Evolutionary conservation across 495 filamentous ascomycete genomes (phyloP), one percentile per base, ranked within the genome.

Genomic region (Aspergillus sclerotiicarbonarius): DNA sequence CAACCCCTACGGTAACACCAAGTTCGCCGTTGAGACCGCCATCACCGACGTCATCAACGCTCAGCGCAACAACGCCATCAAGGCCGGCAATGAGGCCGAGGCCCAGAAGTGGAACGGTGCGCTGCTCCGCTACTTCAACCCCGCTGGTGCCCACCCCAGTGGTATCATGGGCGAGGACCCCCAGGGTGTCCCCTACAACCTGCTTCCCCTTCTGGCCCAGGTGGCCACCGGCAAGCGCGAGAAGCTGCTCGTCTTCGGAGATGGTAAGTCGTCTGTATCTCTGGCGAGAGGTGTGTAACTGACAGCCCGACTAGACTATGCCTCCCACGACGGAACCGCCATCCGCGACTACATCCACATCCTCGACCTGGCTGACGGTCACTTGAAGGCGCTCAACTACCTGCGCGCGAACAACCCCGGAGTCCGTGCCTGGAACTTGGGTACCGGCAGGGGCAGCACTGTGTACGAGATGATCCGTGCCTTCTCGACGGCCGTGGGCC

Each of bases 131-230:
- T 98, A 98, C 78, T 98, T 98, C 81, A 98, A 98, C 81, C 94
- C 94, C 32, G 90, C 89, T 54, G 94, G 94, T 68, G 87, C 91
- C 32, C 94, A 98, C 74, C 94, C 94, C 47, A 93, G 84, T 68
- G 94, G 94, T 59, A 85, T 98, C 74, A 98, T 98, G 95, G 94
- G 94, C 54, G 94, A 98, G 76, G 92, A 98, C 73, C 94, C 94
- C 33, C 89, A 93, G 71, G 94, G 94, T 60, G 86, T 96, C 29
- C 94, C 94, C 2, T 98, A 91, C 81, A 98, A 98, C 79, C 80
- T 98, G 57, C 84, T 98, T 19, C 94, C 94, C 8, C 80, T 98
- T 59, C 82, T 98, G 29, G 94, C 92, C 35, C 94, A 98, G 76
- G 94, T 98, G 15, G 94, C 94, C 33, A 90, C 93, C 29, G 95